Evolutionary conservation across 2,329 filamentous ascomycete species (phyloP), one percentile per base, ranked within the genome.

Genomic region (Magnaporthiopsis incrustans): DNA sequence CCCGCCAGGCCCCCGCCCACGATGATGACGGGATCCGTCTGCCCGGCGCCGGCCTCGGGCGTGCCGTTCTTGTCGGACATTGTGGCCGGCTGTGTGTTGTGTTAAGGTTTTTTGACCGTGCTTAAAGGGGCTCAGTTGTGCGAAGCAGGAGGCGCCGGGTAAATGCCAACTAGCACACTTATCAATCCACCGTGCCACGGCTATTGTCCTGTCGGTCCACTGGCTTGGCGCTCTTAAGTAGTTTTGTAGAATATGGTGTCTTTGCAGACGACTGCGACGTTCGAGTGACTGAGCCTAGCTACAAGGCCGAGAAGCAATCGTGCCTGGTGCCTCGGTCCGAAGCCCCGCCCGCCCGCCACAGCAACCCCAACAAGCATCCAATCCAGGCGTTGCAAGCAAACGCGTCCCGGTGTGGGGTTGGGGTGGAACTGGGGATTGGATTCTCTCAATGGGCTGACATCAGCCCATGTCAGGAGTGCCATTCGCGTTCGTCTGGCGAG

Each of bases 1-100:
- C 83, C 84, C 38, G 84, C 82, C 15, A 86, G 77, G 62, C 84
- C 84, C 57, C 76, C 81, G 69, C 84, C 84, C 61, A 86, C 76
- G 63, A 86, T 81, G 69, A 86, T 79, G 68, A 83, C 82, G 58
- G 77, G 82, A 61, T 53, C 22, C 44, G 44, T 53, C 44, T 53
- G 44, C 44, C 22, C 44, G 44, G 44, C 44, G 44, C 44, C 44
- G 22, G 44, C 44, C 6, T 18, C 44, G 44, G 44, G 44, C 4
- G 44, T n/a, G 44, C 18, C 44, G 18, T n/a, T 53, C 18, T 53
- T n/a, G 44, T 53, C 44, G 44, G 44, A 2, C 44, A 53, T 53
- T 53, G 44, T n/a, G 44, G 44, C 6, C 18, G 44, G 44, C 44
- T 53, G 6, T 53, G 44, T 11, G 18, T n/a, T 53, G 22, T 53